Conservation (phyloP, 306 rosid species). For the Malus fusca region DNA sequence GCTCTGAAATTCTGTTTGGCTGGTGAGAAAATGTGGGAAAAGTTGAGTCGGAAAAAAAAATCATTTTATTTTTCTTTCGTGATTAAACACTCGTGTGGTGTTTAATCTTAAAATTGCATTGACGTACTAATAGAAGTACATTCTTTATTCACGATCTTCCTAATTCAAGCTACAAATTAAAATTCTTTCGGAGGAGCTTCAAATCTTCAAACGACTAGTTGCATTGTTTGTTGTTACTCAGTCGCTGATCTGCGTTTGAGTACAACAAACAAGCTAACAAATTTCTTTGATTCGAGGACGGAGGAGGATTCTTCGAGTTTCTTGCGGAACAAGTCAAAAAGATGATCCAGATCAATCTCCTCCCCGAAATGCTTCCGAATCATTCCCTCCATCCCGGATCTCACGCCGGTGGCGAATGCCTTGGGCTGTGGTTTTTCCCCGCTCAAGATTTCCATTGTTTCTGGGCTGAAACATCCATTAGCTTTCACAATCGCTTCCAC, state of each 20-base stretch:
- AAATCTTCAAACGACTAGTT: not conserved
- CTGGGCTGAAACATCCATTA: conserved; percentile 13
- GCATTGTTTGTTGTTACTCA: not conserved
- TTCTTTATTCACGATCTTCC: not conserved
- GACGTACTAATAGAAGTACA: not conserved
- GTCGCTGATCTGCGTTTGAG: conserved; percentile 10
- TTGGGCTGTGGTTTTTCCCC: not conserved
- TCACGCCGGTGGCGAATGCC: not conserved
- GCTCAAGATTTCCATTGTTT: conserved; percentile 7
- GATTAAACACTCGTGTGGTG: no score
- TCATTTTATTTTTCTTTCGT: not conserved
- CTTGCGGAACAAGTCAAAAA: conserved; percentile 5
- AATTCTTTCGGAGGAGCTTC: not conserved
- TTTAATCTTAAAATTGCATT: not conserved
- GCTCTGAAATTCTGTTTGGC: not conserved
- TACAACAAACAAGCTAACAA: conserved; percentile 1
- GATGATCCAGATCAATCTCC: conserved; percentile 3
- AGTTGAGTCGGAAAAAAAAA: not conserved
- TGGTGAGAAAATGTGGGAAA: not conserved
- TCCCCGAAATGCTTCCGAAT: conserved; percentile 19
- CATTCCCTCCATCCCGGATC: conserved; percentile 9
- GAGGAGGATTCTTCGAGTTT: conserved; percentile 9
- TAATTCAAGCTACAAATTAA: not conserved
- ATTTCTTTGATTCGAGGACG: not conserved
- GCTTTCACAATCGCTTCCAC: conserved; percentile 9